Evolutionary conservation across 2,329 filamentous ascomycete species (phyloP), one percentile per base, ranked within the genome.

Genomic region (Neonectria sp.): DNA sequence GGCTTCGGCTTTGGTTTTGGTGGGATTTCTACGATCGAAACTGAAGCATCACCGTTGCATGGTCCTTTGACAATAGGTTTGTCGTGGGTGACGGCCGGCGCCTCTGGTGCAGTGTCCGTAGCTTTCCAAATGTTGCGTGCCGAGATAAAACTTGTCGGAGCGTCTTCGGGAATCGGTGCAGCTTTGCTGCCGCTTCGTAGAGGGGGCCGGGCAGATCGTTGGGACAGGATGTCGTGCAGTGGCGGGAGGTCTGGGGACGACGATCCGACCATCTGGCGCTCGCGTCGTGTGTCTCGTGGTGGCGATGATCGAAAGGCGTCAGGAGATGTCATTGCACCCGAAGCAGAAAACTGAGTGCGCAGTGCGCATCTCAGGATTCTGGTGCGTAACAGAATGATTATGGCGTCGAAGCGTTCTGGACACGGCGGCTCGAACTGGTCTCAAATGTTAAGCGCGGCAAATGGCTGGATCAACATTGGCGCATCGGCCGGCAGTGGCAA

Each of bases 231-330:
- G 3, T 89, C 83, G 43, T 81, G 80, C 0, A 90, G 77, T 0
- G 87, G 83, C 3, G 88, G 88, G 0, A 90, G 77, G n/a, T 82
- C 82, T n/a, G 88, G 87, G 5, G 88, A 89, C 0, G 87, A 89
- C 0, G 87, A 87, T 9, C 75, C 68, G 33, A 78, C 63, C 33
- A 79, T 71, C 21, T 79, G 71, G 11, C 63, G 80, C 73, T 62
- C 77, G 68, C 63, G 79, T 71, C 70, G 80, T 76, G 79, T 68
- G 56, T 72, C 78, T 63, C 78, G 72, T 67, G 74, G 53, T 53
- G 76, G 70, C 60, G 77, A 76, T 62, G 82, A 77, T 29, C 72
- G 67, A 63, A 80, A 79, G 51, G 71, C 75, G 58, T 79, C 74
- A 60, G 79, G 73, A 56, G 79, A 79, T 57, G 76, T 69, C 81